These are phyloP conservation scores for Coccomyxa sp. DNA, from an alignment of 139 green algal genomes.

Conservation along the genomic window DNA sequence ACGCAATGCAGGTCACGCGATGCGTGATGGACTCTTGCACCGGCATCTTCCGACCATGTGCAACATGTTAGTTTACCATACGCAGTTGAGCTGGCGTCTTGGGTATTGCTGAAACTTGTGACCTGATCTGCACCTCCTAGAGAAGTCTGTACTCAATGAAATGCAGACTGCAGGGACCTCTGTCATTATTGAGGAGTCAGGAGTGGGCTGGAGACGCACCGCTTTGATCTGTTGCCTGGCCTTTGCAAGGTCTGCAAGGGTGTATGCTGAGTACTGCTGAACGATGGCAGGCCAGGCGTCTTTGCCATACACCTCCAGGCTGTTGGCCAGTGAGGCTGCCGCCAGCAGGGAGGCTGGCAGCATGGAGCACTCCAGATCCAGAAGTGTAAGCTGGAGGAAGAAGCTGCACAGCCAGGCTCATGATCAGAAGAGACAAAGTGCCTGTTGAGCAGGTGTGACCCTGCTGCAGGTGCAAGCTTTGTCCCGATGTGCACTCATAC, in stretches of 20 bases:
- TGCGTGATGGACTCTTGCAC: neutral
- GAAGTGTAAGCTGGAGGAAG: conserved; percentile 49
- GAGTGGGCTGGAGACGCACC: neutral
- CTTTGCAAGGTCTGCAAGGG: conserved; percentile 23
- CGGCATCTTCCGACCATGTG: neutral
- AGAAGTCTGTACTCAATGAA: no score
- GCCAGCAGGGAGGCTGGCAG: conserved; percentile 35
- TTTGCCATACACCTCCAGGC: conserved; percentile 38
- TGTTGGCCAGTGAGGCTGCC: conserved; percentile 36
- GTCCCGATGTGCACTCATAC: neutral
- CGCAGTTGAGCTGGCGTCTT: no score
- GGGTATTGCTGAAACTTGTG: no score
- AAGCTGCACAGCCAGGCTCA: conserved; percentile 33
- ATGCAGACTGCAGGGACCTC: neutral
- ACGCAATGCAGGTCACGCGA: neutral
- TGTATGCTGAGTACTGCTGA: conserved; percentile 48
- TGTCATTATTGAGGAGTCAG: neutral
- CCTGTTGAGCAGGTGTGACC: neutral
- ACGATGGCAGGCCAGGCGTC: conserved; percentile 34
- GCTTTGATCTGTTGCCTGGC: neutral
- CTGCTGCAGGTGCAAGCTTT: neutral
- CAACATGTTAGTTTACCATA: no score
- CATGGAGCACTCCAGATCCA: conserved; percentile 35
- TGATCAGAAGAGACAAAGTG: neutral
- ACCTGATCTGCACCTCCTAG: no score